These are phyloP conservation scores for Leptodontidium sp. DNA, from an alignment of 2,329 filamentous ascomycete species.

Conservation along the genomic window DNA sequence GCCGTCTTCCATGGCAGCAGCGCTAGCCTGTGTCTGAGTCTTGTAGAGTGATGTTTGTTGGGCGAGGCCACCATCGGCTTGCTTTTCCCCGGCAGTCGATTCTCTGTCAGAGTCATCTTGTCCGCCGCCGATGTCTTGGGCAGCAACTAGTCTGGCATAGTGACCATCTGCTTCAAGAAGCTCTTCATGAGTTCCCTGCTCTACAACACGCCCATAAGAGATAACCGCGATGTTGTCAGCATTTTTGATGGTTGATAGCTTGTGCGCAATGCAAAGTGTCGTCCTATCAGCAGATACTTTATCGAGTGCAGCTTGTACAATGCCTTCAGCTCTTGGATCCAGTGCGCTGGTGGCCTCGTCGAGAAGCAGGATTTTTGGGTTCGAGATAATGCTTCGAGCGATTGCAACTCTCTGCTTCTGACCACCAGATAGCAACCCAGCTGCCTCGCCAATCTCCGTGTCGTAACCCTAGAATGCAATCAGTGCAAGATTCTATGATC, in stretches of 20 bases:
- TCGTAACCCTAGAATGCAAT: conserved; percentile 17
- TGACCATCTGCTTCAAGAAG: conserved; percentile 21
- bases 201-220: conserved; percentile 21
- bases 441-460: conserved; percentile 24
- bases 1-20: conserved; percentile 14
- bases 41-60: conserved; percentile 19
- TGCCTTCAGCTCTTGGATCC: conserved; percentile 22
- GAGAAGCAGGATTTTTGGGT: conserved; percentile 23
- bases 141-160: conserved; percentile 24
- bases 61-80: neutral
- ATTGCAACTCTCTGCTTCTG: conserved; percentile 24
- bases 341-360: conserved; percentile 24
- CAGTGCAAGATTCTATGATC: neutral
- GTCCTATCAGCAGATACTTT: conserved; percentile 19
- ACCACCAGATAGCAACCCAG: conserved; percentile 17
- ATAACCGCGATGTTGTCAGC: conserved; percentile 24
- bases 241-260: conserved; percentile 23
- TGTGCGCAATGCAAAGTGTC: conserved; percentile 16
- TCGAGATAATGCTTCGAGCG: conserved; percentile 20
- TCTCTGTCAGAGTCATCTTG: conserved; percentile 15
- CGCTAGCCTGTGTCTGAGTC: conserved; percentile 4
- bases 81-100: conserved; percentile 6
- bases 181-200: conserved; percentile 21
- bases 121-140: conserved; percentile 21
- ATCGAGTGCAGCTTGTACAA: conserved; percentile 17